These are phyloP conservation scores for Magnolia officinalis DNA, from an alignment of 164 flowering plant genomes.

Conservation along the genomic window DNA sequence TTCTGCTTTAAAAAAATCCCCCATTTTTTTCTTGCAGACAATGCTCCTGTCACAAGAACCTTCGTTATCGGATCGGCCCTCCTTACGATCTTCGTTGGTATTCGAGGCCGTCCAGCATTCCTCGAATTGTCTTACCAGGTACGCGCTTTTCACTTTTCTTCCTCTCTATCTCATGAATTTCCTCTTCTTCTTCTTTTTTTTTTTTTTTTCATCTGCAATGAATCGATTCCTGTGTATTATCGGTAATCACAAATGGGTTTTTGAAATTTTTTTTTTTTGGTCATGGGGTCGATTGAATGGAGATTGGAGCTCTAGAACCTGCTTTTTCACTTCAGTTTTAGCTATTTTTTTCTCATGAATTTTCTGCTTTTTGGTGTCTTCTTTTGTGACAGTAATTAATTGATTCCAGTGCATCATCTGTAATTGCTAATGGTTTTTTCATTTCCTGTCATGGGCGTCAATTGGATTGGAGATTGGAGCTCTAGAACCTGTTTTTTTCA, in stretches of 20 bases:
- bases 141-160: neutral
- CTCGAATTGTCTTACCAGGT: slow-evolving; percentile 84
- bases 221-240: neutral
- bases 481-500: neutral
- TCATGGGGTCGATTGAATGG: neutral
- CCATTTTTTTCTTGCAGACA: slow-evolving; percentile 42
- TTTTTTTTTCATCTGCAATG: neutral
- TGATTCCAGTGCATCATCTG: neutral
- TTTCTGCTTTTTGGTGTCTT: neutral
- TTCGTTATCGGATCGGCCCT: slow-evolving; percentile 60
- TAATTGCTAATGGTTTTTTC: slow-evolving; percentile 5
- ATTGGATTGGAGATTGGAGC: neutral
- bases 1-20: neutral
- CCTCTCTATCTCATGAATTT: neutral
- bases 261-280: neutral
- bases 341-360: neutral
- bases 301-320: neutral
- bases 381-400: slow-evolving; percentile 2
- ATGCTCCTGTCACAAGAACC: slow-evolving; percentile 81
- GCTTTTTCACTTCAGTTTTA: neutral
- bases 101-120: slow-evolving; percentile 60
- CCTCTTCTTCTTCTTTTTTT: neutral
- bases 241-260: slow-evolving; percentile 5
- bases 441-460: neutral
- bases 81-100: slow-evolving; percentile 70